Base-by-base conservation (phyloP, 1,139 yeast species). In the Kluyveromyces sp. region DNA sequence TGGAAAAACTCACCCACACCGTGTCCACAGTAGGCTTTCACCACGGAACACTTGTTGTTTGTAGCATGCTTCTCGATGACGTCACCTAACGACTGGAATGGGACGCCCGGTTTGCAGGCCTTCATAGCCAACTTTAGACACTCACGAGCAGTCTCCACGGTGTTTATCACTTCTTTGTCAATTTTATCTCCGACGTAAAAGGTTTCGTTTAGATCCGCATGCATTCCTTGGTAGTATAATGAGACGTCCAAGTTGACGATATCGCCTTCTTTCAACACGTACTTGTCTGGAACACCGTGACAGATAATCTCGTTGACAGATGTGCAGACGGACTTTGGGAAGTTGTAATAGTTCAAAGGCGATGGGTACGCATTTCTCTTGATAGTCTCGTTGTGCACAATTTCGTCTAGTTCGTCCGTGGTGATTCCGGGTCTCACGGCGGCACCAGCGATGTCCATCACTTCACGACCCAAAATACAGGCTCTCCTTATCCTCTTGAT, bases 121-220 rank as follows among this genome's bases (percentile, higher is more conserved):
- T 74, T 77, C 54, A 92, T 89, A 30, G 97, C 96, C 56, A 76
- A 64, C 52, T 88, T 94, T 50, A 92, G 71, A 49, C 89, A 77
- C 65, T 89, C 96, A 59, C 98, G 77, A 0, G 96, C 80, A 28
- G 98, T 92, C 65, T 94, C 99, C 12, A 92, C 96, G 38, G 94
- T 75, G 49, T 92, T 78, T 42, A 92, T 92, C 15, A 78, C 73
- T 47, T 87, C 95, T 35, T 85, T 81, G 56, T 76, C 79, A 36
- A 95, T 88, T 64, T 84, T 83, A 43, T 87, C 96, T 11, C 98
- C 98, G 20, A 94, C 95, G 60, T 92, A 94, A 65, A 89, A 92
- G 0, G 98, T 94, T 66, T 92, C 98, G 64, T 94, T 94, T 63
- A 94, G 71, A 65, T 94, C 99, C 3, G 96, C 83, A 66, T 94